Base-by-base conservation (phyloP, 352 stramenopile species). In the Phytophthora sp. region DNA sequence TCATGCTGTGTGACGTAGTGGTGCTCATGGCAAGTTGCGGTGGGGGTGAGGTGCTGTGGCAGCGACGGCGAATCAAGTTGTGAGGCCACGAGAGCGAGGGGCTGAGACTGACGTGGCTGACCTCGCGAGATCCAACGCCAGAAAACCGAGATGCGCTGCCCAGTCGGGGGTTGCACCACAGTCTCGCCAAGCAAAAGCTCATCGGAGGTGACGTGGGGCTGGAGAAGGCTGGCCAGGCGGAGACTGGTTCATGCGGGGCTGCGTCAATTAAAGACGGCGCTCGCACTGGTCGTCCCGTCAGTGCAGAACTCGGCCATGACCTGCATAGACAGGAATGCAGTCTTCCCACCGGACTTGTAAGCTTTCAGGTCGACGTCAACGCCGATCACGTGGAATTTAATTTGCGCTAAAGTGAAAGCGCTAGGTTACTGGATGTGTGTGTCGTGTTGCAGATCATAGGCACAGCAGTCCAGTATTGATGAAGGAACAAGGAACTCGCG, bases 1-100 rank as follows among this genome's bases (percentile, higher is more conserved):
- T 83, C 77, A 88, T 86, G 35, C 73, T 79, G 74, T 70, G 62
- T 27, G 46, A 35, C 17, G 52, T 31, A 1, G 60, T 48, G 24
- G 42, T 50, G 58, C 50, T 62, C 50, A 61, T 67, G 37, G 89
- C 82, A n/a, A 24, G 28, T 31, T 34, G 31, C n/a, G 52, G 21
- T 18, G 26, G 15, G 21, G 11, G 4, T 17, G 30, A 43, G 26
- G 18, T 61, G 30, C 13, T 62, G 26, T 7, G 62, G 34, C n/a
- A 51, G 42, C 15, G 17, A 43, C 5, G 23, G 34, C 12, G 32
- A 46, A 62, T 62, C 45, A 52, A 62, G 34, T 57, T 57, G 26
- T 68, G 52, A 59, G 32, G 8, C 15, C 23, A 18, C 9, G 18
- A 45, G 11, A n/a, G 23, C 5, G n/a, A 42, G 6, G 9, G 21